These are phyloP conservation scores for Pythium myriotylum DNA, from an alignment of 352 stramenopile species.

Conservation along the genomic window DNA sequence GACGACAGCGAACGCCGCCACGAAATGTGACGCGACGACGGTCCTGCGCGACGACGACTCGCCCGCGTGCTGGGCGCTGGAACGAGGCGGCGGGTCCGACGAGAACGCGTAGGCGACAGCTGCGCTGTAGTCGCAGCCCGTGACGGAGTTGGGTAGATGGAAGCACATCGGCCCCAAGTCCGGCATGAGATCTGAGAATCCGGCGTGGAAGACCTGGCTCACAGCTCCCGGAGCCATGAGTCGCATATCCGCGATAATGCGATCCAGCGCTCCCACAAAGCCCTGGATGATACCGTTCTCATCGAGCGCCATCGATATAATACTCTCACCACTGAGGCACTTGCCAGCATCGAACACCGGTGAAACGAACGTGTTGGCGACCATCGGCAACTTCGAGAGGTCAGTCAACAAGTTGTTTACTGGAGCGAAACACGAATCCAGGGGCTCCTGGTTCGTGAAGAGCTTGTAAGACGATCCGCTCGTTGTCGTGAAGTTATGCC, in stretches of 20 bases:
- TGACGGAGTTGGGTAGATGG: conserved; percentile 28
- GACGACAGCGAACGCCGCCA: too few species aligned
- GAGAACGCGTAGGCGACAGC: conserved; percentile 30
- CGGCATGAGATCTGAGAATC: conserved; percentile 22
- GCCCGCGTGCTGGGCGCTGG: background rate
- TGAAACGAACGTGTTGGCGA: conserved; percentile 16
- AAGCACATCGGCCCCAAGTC: conserved; percentile 35
- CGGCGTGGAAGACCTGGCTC: conserved; percentile 19
- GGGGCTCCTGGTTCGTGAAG: conserved; percentile 28
- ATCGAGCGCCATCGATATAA: conserved; percentile 17
- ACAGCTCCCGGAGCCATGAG: conserved; percentile 22
- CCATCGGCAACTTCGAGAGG: conserved; percentile 34
- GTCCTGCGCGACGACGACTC: background rate
- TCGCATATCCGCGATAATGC: conserved; percentile 26
- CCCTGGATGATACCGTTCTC: conserved; percentile 20
- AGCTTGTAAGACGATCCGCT: conserved; percentile 29
- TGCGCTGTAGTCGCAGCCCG: conserved; percentile 26
- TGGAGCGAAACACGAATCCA: conserved; percentile 43
- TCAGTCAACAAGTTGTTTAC: conserved; percentile 40
- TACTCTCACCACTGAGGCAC: conserved; percentile 25
- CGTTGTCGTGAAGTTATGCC: conserved; percentile 33
- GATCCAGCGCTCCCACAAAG: conserved; percentile 18
- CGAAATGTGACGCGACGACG: too few species aligned
- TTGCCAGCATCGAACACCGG: conserved; percentile 25
- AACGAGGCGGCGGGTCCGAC: conserved; percentile 12